A percentile compares a stretch with the other conserved stretches of the same genome.
phyloP scores from a whole-genome alignment of 306 rosid genomes.

The Begonia masoniana region DNA sequence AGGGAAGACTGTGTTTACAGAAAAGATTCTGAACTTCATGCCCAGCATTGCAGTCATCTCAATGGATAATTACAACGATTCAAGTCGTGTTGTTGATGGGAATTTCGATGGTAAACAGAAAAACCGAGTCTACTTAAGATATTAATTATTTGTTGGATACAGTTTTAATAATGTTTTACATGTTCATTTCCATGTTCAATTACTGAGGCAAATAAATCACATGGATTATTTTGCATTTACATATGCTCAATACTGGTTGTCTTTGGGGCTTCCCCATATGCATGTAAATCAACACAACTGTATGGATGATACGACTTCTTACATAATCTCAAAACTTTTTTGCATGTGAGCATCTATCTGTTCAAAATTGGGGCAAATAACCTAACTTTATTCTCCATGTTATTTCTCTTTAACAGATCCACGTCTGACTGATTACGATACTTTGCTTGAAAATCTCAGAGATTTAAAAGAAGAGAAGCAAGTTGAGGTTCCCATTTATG shows the following conservation, averaged over 20 bases:
- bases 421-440: conserved; percentile 93
- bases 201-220: no score
- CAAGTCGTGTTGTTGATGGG: conserved; percentile 97
- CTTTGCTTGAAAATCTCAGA: conserved; percentile 79
- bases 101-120: conserved; percentile 73
- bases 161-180: no score
- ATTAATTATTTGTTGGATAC: no score
- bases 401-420: conserved; percentile 56
- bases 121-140: no score
- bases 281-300: no score
- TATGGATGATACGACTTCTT: no score
- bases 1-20: conserved; percentile 87
- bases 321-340: no score
- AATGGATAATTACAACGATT: conserved; percentile 91
- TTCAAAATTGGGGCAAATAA: conserved; percentile 9
- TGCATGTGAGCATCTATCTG: no score
- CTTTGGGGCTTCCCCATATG: no score
- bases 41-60: conserved; percentile 96
- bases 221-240: no score
- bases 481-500: conserved; percentile 82
- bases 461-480: conserved; percentile 78
- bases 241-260: no score
- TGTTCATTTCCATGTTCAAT: no score
- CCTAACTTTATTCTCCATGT: conserved; percentile 5
- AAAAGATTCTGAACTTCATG: conserved; percentile 84